Base-by-base conservation (phyloP, 2,329 filamentous ascomycete genomes). In the Phialophora macrospora region DNA sequence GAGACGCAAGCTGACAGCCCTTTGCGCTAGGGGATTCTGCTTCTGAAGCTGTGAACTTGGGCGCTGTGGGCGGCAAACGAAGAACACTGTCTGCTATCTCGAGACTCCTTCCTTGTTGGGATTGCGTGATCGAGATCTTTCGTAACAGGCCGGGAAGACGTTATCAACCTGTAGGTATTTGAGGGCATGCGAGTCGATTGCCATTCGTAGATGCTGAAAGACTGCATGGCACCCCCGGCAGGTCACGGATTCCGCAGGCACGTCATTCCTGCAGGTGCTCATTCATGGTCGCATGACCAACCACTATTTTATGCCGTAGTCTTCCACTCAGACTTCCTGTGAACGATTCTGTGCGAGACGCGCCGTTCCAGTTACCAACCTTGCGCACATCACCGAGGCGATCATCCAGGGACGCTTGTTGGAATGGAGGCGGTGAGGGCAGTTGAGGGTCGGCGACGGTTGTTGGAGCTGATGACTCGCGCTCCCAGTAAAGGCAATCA, bases 281-380 rank as follows among this genome's bases (percentile, higher is more conserved):
- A 54, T 14, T 55, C 57, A 65, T 57, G 62, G 66, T 68, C 66
- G 66, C 66, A 68, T 68, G 66, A 68, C 59, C 66, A 68, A 30
- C 48, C 28, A 46, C 49, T 51, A 12, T 48, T 57, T 55, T 55
- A 44, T 24, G 57, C 32, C 11, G 58, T 65, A n/a, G 32, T 60
- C 63, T 61, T 41, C n/a, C 46, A 11, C 26, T 24, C 12, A 60
- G 32, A 30, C 22, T 38, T 51, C 32, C 26, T 17, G 20, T 4
- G 28, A 9, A 48, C 46, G 22, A 17, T 38, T 41, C 6, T 60
- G 48, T 38, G 46, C 46, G 26, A 60, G 20, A 32, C n/a, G 17
- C 17, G 26, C 55, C 3, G 38, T 12, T 24, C 26, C 44, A n/a
- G 30, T 49, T 17, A 44, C 28, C 44, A 22, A 26, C 20, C 48